Evolutionary conservation across 148 eudicot species (phyloP).

Genomic region (Limonium bicolor): DNA sequence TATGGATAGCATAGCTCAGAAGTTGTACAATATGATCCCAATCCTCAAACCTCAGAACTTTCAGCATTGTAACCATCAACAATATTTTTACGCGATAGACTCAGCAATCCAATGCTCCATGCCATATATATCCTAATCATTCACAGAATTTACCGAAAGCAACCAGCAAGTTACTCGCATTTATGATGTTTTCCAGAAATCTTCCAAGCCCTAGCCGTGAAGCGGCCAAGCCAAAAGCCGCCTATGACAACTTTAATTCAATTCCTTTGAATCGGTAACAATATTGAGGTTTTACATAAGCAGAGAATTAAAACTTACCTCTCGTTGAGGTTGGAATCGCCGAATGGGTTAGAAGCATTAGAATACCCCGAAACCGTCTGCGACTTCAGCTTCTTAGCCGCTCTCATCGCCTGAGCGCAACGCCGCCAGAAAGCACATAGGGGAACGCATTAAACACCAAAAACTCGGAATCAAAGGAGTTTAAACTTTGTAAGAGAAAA

Average conservation of each 20-base stretch:
- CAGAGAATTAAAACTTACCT: conserved; percentile 35
- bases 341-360: conserved; percentile 83
- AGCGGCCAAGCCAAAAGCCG: background rate
- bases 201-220: background rate
- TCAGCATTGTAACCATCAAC: too few relatives aligned
- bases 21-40: too few relatives aligned
- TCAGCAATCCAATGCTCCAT: too few relatives aligned
- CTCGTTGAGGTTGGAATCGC: conserved; percentile 83
- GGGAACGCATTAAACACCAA: background rate
- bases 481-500: background rate
- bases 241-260: background rate
- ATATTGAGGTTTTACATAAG: background rate
- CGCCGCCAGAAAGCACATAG: background rate
- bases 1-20: too few relatives aligned
- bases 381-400: conserved; percentile 64
- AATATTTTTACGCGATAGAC: too few relatives aligned
- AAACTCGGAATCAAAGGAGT: too few relatives aligned
- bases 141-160: too few relatives aligned
- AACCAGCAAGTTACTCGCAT: too few relatives aligned
- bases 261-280: background rate
- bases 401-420: conserved; percentile 36
- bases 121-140: too few relatives aligned
- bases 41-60: too few relatives aligned
- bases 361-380: conserved; percentile 66
- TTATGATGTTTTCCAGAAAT: background rate